These are phyloP conservation scores for Skeletonema grethae DNA, from an alignment of 108 stramenopile species.

Conservation along the genomic window DNA sequence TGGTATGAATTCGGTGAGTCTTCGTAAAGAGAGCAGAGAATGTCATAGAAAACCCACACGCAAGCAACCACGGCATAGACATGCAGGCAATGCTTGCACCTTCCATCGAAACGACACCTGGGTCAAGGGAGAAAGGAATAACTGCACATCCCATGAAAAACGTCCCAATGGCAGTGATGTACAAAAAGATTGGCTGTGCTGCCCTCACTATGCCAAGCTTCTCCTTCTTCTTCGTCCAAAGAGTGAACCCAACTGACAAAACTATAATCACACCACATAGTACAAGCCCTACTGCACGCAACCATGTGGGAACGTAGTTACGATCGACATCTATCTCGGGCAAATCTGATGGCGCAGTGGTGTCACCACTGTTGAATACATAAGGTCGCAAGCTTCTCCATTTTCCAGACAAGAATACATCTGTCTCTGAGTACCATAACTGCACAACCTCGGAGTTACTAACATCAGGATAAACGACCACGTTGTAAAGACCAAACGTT, in stretches of 20 bases:
- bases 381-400: too few species aligned
- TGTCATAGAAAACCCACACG: slow-evolving; percentile 20
- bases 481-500: slow-evolving; percentile 44
- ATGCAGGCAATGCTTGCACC: slow-evolving; percentile 27
- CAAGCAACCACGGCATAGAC: slow-evolving; percentile 26
- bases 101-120: slow-evolving; percentile 6
- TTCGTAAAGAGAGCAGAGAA: slow-evolving; percentile 34
- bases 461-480: slow-evolving; percentile 7
- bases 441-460: not conserved
- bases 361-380: too few species aligned
- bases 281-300: too few species aligned
- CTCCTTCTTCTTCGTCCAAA: too few species aligned
- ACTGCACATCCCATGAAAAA: slow-evolving; percentile 41
- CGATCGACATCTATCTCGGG: too few species aligned
- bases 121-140: slow-evolving; percentile 39
- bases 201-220: too few species aligned
- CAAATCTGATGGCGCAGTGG: too few species aligned
- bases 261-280: too few species aligned
- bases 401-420: slow-evolving; percentile 32
- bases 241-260: too few species aligned
- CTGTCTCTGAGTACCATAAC: slow-evolving; percentile 25
- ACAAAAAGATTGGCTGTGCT: slow-evolving; percentile 58
- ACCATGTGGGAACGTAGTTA: too few species aligned
- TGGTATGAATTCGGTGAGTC: slow-evolving; percentile 10
- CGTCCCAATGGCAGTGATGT: slow-evolving; percentile 43